Conservation (phyloP, 495 filamentous ascomycete genomes). For the Penicillium robsamsonii region DNA sequence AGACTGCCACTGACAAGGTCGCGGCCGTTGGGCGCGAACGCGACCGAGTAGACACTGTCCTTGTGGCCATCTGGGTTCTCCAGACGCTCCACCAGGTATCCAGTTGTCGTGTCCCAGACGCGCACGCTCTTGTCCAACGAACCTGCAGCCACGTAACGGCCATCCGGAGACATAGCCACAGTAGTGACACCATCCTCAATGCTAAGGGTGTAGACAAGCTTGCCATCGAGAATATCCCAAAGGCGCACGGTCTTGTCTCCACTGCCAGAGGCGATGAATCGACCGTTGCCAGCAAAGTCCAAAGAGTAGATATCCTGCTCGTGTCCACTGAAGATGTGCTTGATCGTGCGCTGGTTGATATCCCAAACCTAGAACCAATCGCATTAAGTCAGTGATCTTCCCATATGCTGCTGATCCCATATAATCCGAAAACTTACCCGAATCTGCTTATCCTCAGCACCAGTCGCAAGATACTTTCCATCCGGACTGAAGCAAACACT, state of each 20-base stretch:
- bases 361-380: conserved; percentile 72
- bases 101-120: conserved; percentile 80
- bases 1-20: conserved; percentile 86
- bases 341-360: conserved; percentile 70
- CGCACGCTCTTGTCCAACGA: conserved; percentile 88
- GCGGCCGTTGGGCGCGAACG: conserved; percentile 83
- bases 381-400: conserved; percentile 7
- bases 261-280: conserved; percentile 84
- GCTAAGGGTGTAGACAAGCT: conserved; percentile 70
- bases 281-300: conserved; percentile 83
- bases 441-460: conserved; percentile 89
- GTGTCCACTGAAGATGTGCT: conserved; percentile 78
- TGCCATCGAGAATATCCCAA: conserved; percentile 79
- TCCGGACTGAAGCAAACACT: conserved; percentile 94
- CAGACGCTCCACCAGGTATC: conserved; percentile 78
- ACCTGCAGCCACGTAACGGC: conserved; percentile 81
- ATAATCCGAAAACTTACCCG: conserved; percentile 55
- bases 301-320: conserved; percentile 95
- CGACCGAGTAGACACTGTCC: conserved; percentile 90
- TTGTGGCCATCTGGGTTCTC: conserved; percentile 86
- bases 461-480: conserved; percentile 83
- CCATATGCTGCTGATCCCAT: not conserved
- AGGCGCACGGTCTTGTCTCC: conserved; percentile 85
- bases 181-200: conserved; percentile 92
- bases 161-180: conserved; percentile 87